Percentiles rank a stretch among this genome's conserved stretches.
Evolutionary conservation across 495 filamentous ascomycete species (phyloP).

Genomic region (Daldinia vernicosa): DNA sequence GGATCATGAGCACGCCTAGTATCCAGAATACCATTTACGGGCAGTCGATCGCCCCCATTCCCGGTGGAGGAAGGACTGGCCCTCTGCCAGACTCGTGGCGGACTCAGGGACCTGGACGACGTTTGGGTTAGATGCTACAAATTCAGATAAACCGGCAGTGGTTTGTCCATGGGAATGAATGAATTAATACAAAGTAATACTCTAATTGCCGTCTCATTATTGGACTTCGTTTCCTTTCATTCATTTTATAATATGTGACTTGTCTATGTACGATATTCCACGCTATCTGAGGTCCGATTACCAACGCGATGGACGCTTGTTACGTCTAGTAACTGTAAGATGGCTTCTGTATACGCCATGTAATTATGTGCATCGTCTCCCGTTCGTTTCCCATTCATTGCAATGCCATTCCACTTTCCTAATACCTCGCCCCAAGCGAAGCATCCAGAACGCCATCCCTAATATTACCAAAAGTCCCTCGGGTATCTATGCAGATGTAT

Average conservation of each 20-base stretch:
- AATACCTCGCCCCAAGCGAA: constrained; percentile 4
- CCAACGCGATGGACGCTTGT: neutral
- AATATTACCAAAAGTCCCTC: neutral
- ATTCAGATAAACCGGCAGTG: neutral
- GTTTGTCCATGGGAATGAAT: neutral
- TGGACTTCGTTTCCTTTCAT: neutral
- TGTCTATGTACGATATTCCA: neutral
- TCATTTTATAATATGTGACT: neutral
- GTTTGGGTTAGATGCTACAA: constrained; percentile 61
- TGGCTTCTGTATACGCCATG: neutral
- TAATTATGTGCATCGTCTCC: neutral
- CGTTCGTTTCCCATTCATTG: neutral
- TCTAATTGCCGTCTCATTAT: neutral
- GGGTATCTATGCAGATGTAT: constrained; percentile 11
- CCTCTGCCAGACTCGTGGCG: constrained; percentile 69
- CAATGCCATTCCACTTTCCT: neutral
- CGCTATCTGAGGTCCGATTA: neutral
- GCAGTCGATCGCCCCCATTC: constrained; percentile 57
- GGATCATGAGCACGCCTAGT: constrained; percentile 64
- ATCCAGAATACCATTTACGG: constrained; percentile 64
- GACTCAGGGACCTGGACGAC: constrained; percentile 70
- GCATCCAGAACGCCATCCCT: constrained; percentile 9
- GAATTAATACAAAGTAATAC: neutral
- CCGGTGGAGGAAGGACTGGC: constrained; percentile 51
- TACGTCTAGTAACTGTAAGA: neutral